phyloP scores from a whole-genome alignment of 1,284 basidiomycete species.

The Cryptococcus jaspeensis region DNA sequence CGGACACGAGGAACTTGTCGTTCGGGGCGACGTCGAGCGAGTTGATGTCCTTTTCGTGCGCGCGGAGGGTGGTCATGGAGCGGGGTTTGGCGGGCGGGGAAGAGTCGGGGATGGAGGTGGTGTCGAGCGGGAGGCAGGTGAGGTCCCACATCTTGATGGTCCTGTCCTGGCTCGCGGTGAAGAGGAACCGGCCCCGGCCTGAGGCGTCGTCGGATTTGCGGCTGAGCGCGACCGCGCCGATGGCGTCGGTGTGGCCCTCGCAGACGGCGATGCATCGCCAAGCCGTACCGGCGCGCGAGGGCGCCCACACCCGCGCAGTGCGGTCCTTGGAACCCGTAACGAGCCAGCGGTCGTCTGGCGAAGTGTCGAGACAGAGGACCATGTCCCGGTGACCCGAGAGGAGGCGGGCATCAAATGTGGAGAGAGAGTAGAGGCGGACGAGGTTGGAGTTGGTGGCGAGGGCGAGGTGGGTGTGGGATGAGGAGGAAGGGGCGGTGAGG shows the following conservation, averaged over 20 bases:
- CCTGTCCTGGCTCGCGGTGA: slow-evolving; percentile 93
- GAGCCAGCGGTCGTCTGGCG: slow-evolving; percentile 67
- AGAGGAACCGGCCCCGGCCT: slow-evolving; percentile 61
- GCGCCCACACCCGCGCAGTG: slow-evolving; percentile 82
- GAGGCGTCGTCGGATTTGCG: slow-evolving; percentile 48
- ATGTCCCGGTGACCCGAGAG: slow-evolving; percentile 87
- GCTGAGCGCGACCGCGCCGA: slow-evolving; percentile 85
- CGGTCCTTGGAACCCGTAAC: slow-evolving; percentile 91
- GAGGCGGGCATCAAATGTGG: slow-evolving; percentile 72
- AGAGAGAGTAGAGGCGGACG: slow-evolving; percentile 77
- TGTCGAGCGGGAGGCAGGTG: slow-evolving; percentile 53
- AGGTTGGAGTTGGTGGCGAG: slow-evolving; percentile 94
- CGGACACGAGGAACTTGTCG: slow-evolving; percentile 83
- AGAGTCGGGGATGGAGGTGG: slow-evolving; percentile 11
- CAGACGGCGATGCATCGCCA: slow-evolving; percentile 85
- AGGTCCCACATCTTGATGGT: slow-evolving; percentile 99
- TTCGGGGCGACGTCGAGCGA: slow-evolving; percentile 90
- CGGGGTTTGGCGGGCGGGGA: slow-evolving; percentile 58
- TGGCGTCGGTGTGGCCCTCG: slow-evolving; percentile 90
- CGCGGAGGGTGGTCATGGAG: slow-evolving; percentile 83
- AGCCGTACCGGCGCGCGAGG: slow-evolving; percentile 49
- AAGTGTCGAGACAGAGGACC: slow-evolving; percentile 78
- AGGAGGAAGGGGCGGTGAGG: slow-evolving; percentile 53
- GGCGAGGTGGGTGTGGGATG: slow-evolving; percentile 66
- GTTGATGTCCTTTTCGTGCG: slow-evolving; percentile 99